Evolutionary conservation across 352 stramenopile species (phyloP).

Genomic region (Globisporangium abappressorium): DNA sequence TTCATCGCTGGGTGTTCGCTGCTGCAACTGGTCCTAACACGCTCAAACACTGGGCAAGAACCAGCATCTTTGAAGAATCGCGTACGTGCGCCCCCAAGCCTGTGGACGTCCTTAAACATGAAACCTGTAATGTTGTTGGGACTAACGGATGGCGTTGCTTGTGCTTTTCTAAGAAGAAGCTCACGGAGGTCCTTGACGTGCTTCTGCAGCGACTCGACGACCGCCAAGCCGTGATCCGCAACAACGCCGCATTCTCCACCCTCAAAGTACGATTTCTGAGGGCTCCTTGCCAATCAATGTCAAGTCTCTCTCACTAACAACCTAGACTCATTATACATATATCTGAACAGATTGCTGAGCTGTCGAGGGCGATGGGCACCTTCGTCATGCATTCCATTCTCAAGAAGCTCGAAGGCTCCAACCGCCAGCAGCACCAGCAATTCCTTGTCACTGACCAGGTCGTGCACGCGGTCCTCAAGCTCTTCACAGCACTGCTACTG

Average conservation of each 20-base stretch:
- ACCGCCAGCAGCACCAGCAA: background rate
- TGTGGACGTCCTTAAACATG: no score
- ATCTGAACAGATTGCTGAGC: slow-evolving; percentile 25
- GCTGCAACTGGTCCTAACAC: slow-evolving; percentile 13
- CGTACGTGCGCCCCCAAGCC: background rate
- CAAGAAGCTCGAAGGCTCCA: slow-evolving; percentile 22
- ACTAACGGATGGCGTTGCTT: no score
- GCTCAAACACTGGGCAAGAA: background rate
- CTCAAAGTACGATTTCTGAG: slow-evolving; percentile 19
- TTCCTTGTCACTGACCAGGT: slow-evolving; percentile 23
- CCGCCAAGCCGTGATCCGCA: slow-evolving; percentile 21
- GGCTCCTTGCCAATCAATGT: background rate
- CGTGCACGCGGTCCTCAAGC: slow-evolving; percentile 38
- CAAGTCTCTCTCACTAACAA: slow-evolving; percentile 10
- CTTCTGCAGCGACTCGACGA: slow-evolving; percentile 24
- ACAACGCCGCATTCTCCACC: slow-evolving; percentile 30
- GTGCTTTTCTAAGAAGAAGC: slow-evolving; percentile 9
- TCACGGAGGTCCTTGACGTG: slow-evolving; percentile 12
- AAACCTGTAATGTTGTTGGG: no score
- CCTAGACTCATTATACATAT: background rate
- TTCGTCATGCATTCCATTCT: slow-evolving; percentile 42
- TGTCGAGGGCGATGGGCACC: slow-evolving; percentile 26
- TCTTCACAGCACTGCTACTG: slow-evolving; percentile 33
- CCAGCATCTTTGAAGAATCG: background rate
- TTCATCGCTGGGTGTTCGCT: slow-evolving; percentile 28